Base-by-base conservation (phyloP, 2,329 filamentous ascomycete genomes). In the Pseudogymnoascus sp. region DNA sequence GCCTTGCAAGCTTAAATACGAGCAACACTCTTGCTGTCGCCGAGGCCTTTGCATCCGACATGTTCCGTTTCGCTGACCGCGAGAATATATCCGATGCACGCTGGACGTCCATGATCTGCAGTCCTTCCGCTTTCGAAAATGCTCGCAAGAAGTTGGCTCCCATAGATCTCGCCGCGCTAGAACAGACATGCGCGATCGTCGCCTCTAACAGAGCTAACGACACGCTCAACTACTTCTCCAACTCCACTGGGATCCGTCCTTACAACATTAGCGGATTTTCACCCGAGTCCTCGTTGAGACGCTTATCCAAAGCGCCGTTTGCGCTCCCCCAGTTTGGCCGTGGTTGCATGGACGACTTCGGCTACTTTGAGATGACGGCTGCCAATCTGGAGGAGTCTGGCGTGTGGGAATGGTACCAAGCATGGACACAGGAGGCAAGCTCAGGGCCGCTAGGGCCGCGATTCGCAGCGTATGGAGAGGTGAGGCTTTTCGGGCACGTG, bases 331-430 rank as follows among this genome's bases (percentile, higher is more conserved):
- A 53, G 25, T 56, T 33, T 5, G 50, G n/a, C n/a, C 50, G 28
- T 10, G 50, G 50, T 56, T 60, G 59, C 12, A 60, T 42, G 33
- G 59, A 60, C 18, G 59, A 60, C 7, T 42, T 60, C 16, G 59
- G 38, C 12, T 60, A 38, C 18, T 60, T 60, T 42, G 38, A 38
- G 38, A 60, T 60, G 59, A 60, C 59, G 10, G 33, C 33, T 18
- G 38, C 33, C 0, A 60, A 60, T 10, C 33, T 60, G 38, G 59
- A 60, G n/a, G 59, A 37, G 18, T 60, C 59, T 6, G 33, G 59
- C 3, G 59, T 42, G 14, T 60, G 38, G 35, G 35, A 38, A 11
- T 60, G 59, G 59, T 60, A 60, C 35, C 35, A 38, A 25, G 23
- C 21, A 1, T 60, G 59, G 59, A 60, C 59, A 2, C 18, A 60